Evolutionary conservation across 768 basidiomycete species (phyloP), one percentile per base, ranked within the genome.

Genomic region (Phlegmacium glaucopus): DNA sequence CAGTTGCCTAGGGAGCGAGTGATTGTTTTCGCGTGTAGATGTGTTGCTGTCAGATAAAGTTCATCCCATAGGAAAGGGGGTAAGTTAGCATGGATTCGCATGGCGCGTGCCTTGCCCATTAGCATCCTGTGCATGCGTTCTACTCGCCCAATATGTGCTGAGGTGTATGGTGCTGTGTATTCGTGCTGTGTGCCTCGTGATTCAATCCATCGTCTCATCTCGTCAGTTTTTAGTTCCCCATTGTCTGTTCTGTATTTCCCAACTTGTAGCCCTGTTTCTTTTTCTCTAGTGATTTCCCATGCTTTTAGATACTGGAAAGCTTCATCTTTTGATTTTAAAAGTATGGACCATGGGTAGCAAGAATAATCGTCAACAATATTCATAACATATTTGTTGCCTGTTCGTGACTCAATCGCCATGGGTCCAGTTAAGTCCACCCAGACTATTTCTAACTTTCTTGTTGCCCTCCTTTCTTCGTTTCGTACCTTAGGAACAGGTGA

Each of bases 61-160:
- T 71, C 63, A 16, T 66, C 60, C 69, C 69, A 71, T 0, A 60
- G 49, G 37, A 60, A 57, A 9, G 53, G 39, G 0, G 67, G 70
- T 3, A 54, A 44, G 0, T 56, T 49, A 32, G 51, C 49, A 11
- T 53, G 54, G 34, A 62, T 44, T 0, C 51, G 50, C 63, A 69
- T 67, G 0, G 65, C 49, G 0, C 51, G 47, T 6, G 57, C 60
- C 29, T 62, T 56, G 18, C 51, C 55, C 48, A 68, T 55, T 2
- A 68, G 45, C 0, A 66, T 71, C 15, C 53, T 54, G 44, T 74
- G 68, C 22, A 63, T 42, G 4, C 62, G 58, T 45, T 73, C 67
- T 2, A 66, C 67, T 9, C 54, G 45, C 1, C 71, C 66, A 48
- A 66, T 71, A n/a, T 61, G 52, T 9, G 55, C 56, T 12, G 66